Evolutionary conservation across 768 basidiomycete genomes (phyloP).

Genomic region (Termitomyces sp.): DNA sequence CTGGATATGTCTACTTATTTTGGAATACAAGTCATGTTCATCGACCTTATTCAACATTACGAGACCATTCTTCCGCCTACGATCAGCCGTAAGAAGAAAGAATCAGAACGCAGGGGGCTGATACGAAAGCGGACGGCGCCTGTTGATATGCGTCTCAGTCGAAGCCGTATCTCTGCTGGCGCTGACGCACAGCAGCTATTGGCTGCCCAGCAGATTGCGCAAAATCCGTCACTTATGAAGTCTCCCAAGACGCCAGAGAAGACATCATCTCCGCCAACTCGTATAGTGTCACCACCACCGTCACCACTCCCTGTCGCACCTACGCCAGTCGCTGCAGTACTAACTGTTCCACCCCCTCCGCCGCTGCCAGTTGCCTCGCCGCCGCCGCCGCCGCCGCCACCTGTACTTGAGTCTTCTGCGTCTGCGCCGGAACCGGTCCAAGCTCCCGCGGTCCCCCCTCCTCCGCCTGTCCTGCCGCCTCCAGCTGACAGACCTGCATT

Average conservation of each 20-base stretch:
- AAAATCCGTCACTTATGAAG: conserved; percentile 39
- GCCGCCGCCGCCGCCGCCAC: conserved; percentile 14
- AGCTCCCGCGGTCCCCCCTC: conserved; percentile 16
- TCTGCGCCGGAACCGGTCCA: conserved; percentile 19
- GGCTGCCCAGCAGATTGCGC: conserved; percentile 61
- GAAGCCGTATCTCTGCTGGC: conserved; percentile 68
- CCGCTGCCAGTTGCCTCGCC: conserved; percentile 12
- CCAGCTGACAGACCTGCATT: conserved; percentile 30
- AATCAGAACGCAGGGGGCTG: conserved; percentile 81
- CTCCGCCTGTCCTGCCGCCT: conserved; percentile 16
- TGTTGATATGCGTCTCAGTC: conserved; percentile 83
- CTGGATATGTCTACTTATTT: neutral
- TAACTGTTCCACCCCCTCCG: conserved; percentile 6
- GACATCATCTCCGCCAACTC: conserved; percentile 21
- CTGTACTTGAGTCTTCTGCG: conserved; percentile 17
- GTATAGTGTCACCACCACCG: conserved; percentile 12
- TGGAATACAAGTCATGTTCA: conserved; percentile 62
- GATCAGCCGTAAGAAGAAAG: conserved; percentile 79
- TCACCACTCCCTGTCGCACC: conserved; percentile 15
- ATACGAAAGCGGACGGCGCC: conserved; percentile 82
- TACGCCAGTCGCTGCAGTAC: neutral
- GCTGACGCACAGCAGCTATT: conserved; percentile 67
- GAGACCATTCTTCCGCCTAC: conserved; percentile 71
- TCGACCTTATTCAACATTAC: conserved; percentile 79
- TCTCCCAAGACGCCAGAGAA: conserved; percentile 28